These are phyloP conservation scores for Lasiodiplodia hormozganensis DNA, from an alignment of 2,329 filamentous ascomycete species.

Conservation along the genomic window DNA sequence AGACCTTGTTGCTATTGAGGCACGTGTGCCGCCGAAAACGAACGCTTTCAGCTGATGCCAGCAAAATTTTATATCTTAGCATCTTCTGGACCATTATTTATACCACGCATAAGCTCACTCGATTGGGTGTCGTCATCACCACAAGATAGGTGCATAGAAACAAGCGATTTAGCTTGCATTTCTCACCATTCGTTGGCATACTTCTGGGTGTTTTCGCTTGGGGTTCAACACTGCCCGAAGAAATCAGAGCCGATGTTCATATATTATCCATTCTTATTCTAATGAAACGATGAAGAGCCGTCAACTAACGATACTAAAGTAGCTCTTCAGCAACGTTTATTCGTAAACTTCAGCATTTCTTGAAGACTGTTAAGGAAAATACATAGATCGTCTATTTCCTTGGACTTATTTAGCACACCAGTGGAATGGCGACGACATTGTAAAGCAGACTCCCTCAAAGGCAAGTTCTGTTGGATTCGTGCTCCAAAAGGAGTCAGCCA, in stretches of 20 bases:
- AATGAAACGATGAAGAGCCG: neutral
- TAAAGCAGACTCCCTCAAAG: neutral
- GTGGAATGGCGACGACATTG: neutral
- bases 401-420: neutral
- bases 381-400: neutral
- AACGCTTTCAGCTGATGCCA: neutral
- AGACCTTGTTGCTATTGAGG: neutral
- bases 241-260: neutral
- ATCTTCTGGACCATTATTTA: neutral
- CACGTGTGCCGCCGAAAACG: neutral
- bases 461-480: neutral
- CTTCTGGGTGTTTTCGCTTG: too few relatives aligned
- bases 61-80: neutral
- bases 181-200: too few relatives aligned
- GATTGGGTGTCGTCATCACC: neutral
- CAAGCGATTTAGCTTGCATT: too few relatives aligned
- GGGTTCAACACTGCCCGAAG: neutral
- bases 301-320: neutral
- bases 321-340: neutral
- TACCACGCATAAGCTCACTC: neutral
- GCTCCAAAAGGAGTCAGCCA: neutral
- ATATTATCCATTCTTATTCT: neutral
- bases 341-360: neutral
- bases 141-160: too few relatives aligned
- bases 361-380: neutral